Evolutionary conservation across 108 stramenopile species (phyloP).

Genomic region (Heterococcus sp.): DNA sequence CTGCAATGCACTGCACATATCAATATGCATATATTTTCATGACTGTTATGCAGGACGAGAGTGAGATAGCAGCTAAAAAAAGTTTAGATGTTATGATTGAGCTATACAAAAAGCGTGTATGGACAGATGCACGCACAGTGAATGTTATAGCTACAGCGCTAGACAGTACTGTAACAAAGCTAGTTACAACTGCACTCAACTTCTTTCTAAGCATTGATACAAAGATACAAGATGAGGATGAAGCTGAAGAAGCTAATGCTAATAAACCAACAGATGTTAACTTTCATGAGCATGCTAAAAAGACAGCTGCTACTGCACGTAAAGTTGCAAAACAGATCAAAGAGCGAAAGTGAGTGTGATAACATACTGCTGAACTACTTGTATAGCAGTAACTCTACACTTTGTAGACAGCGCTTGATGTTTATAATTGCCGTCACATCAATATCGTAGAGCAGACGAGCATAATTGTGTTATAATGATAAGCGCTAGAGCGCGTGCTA

Average conservation of each 20-base stretch:
- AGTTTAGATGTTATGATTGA: constrained; percentile 86
- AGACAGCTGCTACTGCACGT: constrained; percentile 36
- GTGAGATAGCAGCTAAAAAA: constrained; percentile 60
- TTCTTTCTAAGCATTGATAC: constrained; percentile 96
- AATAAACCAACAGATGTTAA: constrained; percentile 14
- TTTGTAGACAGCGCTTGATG: no score
- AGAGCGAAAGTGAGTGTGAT: constrained; percentile 7
- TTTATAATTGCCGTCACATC: not conserved
- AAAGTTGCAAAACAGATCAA: constrained; percentile 17
- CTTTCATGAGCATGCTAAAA: constrained; percentile 48
- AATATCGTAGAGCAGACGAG: not conserved
- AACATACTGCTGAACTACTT: no score
- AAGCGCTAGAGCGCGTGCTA: not conserved
- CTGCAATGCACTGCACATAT: no score
- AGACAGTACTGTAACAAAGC: constrained; percentile 56
- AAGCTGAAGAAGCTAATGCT: constrained; percentile 66
- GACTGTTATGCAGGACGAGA: constrained; percentile 41
- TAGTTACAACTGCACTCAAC: constrained; percentile 71
- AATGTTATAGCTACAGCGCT: constrained; percentile 83
- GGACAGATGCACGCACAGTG: constrained; percentile 92
- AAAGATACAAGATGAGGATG: constrained; percentile 70
- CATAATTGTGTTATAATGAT: not conserved
- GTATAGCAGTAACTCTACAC: no score
- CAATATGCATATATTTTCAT: no score
- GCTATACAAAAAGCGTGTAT: constrained; percentile 85